These are phyloP conservation scores for Panellus pusillus DNA, from an alignment of 768 basidiomycete genomes.

Conservation along the genomic window DNA sequence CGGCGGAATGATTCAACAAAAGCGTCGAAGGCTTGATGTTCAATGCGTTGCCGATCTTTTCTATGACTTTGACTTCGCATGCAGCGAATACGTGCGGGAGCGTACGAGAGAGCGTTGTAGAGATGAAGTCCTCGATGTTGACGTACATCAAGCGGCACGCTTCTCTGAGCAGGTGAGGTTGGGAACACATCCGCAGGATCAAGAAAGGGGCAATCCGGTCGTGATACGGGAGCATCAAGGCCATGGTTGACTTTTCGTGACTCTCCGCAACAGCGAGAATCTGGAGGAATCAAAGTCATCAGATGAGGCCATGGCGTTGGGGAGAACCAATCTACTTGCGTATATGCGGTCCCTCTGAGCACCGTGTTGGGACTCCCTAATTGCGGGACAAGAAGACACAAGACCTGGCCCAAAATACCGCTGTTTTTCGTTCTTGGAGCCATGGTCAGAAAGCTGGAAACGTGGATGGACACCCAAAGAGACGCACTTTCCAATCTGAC, in stretches of 20 bases:
- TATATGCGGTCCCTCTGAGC: conserved; percentile 65
- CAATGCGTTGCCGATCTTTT: conserved; percentile 58
- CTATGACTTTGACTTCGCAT: conserved; percentile 57
- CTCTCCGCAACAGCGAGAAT: conserved; percentile 56
- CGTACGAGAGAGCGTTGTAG: conserved; percentile 59
- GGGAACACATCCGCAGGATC: conserved; percentile 53
- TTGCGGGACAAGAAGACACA: conserved; percentile 65
- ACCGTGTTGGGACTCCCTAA: conserved; percentile 68
- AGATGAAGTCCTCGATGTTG: conserved; percentile 58
- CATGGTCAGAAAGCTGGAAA: neutral
- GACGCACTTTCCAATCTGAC: conserved; percentile 52
- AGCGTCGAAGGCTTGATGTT: conserved; percentile 44
- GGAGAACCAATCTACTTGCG: conserved; percentile 49
- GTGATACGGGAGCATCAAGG: conserved; percentile 69
- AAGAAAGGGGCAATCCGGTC: conserved; percentile 66
- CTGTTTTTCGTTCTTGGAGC: conserved; percentile 43
- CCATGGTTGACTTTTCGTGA: conserved; percentile 62
- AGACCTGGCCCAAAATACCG: conserved; percentile 56
- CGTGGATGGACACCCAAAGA: neutral
- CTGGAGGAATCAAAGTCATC: conserved; percentile 27
- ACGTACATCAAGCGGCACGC: conserved; percentile 68
- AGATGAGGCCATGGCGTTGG: conserved; percentile 1
- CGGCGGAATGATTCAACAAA: conserved; percentile 55
- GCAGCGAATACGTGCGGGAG: conserved; percentile 70
- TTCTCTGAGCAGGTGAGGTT: conserved; percentile 62